These are phyloP conservation scores for Chrysoporthe deuterocubensis DNA, from an alignment of 2,329 filamentous ascomycete genomes.

Conservation along the genomic window DNA sequence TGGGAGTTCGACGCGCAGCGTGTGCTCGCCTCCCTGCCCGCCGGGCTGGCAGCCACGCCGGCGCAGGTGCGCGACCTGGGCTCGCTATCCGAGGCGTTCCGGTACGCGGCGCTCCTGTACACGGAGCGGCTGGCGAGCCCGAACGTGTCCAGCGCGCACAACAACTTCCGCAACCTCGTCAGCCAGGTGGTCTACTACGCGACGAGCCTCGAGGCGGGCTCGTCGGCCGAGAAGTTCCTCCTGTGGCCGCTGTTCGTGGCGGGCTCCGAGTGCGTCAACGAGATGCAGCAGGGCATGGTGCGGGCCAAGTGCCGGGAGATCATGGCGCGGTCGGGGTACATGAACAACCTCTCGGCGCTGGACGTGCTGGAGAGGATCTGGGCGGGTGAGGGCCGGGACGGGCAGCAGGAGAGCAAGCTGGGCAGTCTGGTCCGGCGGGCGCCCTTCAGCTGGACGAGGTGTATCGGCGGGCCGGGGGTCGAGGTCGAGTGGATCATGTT, in stretches of 20 bases:
- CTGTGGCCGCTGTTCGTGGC: slow-evolving; percentile 93
- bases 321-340: slow-evolving; percentile 86
- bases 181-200: slow-evolving; percentile 83
- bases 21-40: slow-evolving; percentile 55
- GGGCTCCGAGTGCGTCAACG: slow-evolving; percentile 85
- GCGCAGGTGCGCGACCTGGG: slow-evolving; percentile 74
- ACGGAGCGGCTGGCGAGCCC: slow-evolving; percentile 85
- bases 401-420: slow-evolving; percentile 42
- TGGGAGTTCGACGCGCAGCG: slow-evolving; percentile 74
- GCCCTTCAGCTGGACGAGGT: slow-evolving; percentile 62
- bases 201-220: slow-evolving; percentile 73
- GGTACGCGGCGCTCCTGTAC: slow-evolving; percentile 86
- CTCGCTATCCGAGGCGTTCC: slow-evolving; percentile 87
- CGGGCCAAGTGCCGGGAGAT: slow-evolving; percentile 83
- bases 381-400: slow-evolving; percentile 57
- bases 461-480: slow-evolving; percentile 58
- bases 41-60: slow-evolving; percentile 43
- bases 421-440: slow-evolving; percentile 45
- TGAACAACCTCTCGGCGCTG: slow-evolving; percentile 87
- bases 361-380: slow-evolving; percentile 87
- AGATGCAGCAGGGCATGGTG: slow-evolving; percentile 77
- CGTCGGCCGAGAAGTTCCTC: slow-evolving; percentile 81
- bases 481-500: slow-evolving; percentile 73
- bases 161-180: slow-evolving; percentile 82
- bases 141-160: slow-evolving; percentile 70